Conservation (phyloP, 1,284 basidiomycete species). For the Leccinum subrobustum region DNA sequence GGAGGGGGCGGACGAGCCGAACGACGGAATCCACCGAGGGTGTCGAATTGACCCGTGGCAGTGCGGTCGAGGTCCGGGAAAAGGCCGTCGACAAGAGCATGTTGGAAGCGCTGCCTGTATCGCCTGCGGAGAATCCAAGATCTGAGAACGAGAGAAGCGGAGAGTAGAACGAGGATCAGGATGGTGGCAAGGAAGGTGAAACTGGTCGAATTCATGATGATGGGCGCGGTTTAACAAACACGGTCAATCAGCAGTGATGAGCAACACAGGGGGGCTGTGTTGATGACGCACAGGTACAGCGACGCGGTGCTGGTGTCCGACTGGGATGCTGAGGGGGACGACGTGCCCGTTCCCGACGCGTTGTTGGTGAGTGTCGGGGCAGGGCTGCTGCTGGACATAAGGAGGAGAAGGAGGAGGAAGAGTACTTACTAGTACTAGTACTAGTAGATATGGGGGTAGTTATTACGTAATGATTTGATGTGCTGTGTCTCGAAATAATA, state of each 20-base stretch:
- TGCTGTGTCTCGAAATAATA: constrained; percentile 11
- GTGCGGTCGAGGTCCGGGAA: constrained; percentile 31
- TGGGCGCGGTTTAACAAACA: constrained; percentile 4
- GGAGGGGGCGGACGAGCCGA: constrained; percentile 7
- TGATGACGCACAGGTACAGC: constrained; percentile 36
- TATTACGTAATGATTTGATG: constrained; percentile 24
- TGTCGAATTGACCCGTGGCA: neutral
- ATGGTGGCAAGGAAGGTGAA: constrained; percentile 73
- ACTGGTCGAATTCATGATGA: constrained; percentile 36
- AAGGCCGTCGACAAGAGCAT: constrained; percentile 48
- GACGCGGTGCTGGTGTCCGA: constrained; percentile 29
- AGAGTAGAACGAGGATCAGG: constrained; percentile 62
- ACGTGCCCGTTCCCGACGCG: neutral
- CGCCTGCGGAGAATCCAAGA: constrained; percentile 61
- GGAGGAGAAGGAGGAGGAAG: neutral
- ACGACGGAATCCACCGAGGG: constrained; percentile 5
- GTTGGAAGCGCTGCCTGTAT: constrained; percentile 49
- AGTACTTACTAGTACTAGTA: no score
- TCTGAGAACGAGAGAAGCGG: constrained; percentile 60
- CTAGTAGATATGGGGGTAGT: neutral
- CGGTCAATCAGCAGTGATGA: constrained; percentile 6
- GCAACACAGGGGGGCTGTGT: constrained; percentile 11
- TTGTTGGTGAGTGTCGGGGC: neutral
- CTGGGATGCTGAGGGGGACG: neutral
- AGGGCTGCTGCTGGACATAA: constrained; percentile 15